Conservation (phyloP, 2,329 filamentous ascomycete genomes). For the Helotiales sp. region DNA sequence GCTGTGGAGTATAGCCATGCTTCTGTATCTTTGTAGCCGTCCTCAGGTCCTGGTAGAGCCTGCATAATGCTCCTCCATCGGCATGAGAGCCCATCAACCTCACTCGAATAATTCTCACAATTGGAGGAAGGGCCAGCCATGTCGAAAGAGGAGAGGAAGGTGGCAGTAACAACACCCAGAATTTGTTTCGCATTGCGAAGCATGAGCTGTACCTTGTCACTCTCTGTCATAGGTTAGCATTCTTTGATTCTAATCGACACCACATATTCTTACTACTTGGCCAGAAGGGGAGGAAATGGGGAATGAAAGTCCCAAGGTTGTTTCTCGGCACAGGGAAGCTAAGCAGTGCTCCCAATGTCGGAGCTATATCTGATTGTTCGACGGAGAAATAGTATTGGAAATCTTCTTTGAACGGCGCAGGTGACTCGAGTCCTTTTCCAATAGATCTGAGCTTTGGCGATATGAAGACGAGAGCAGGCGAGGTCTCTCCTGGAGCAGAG, state of each 20-base stretch:
- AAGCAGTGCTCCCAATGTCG: constrained; percentile 82
- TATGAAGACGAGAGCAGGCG: constrained; percentile 86
- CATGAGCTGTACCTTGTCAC: constrained; percentile 67
- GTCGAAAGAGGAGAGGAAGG: constrained; percentile 62
- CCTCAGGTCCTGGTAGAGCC: constrained; percentile 16
- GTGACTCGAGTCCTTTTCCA: constrained; percentile 45
- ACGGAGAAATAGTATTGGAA: constrained; percentile 83
- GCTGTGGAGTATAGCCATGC: constrained; percentile 46
- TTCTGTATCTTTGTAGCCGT: constrained; percentile 35
- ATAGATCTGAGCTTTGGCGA: constrained; percentile 75
- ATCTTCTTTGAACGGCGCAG: constrained; percentile 61
- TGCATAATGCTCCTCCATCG: constrained; percentile 56
- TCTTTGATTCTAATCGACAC: too few relatives aligned
- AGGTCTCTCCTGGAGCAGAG: constrained; percentile 91
- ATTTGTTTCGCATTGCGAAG: constrained; percentile 81
- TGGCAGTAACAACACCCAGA: constrained; percentile 71
- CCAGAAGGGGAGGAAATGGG: constrained; percentile 80
- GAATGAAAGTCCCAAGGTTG: constrained; percentile 83
- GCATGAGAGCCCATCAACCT: constrained; percentile 63
- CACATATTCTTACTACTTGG: constrained; percentile 48
- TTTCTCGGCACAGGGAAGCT: constrained; percentile 89
- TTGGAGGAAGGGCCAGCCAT: constrained; percentile 27
- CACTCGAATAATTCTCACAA: constrained; percentile 24
- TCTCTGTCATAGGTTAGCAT: constrained; percentile 32
- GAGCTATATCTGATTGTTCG: constrained; percentile 93